Base-by-base conservation (phyloP, 2,329 filamentous ascomycete species). In the Cladorrhinum sp. region DNA sequence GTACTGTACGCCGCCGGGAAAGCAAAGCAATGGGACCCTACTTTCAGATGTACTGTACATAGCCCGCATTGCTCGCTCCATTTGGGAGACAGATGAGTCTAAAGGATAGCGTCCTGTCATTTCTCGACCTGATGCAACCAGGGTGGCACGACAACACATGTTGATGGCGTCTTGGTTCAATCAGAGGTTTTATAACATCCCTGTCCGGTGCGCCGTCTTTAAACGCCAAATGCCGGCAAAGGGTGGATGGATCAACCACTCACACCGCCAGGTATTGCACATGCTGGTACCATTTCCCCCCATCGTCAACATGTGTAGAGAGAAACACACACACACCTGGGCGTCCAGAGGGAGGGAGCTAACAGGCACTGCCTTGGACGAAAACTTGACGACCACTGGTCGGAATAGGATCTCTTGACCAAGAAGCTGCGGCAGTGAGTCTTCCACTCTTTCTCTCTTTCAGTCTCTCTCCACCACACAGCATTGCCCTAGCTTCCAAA, bases 11-110 rank as follows among this genome's bases (percentile, higher is more conserved):
- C 41, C 32, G 32, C 32, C 32, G 32, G 32, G 32, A 36, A 36
- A 36, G 32, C 32, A 36, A 8, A 36, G 7, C 12, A 36, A 10
- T 16, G 9, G 12, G 32, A 36, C 3, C 32, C 32, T 20, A 25
- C 36, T 45, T 18, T 45, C 16, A 16, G 41, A 45, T 45, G 59
- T n/a, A n/a, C n/a, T n/a, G n/a, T n/a, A n/a, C n/a, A n/a, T n/a
- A 27, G 24, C 48, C 57, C 59, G 59, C 59, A 56, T 53, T 54
- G 45, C 29, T 53, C 59, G 54, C 62, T 60, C 54, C 13, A 60
- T 60, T 27, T 41, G 54, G 59, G 32, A 36, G 32, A 16, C 32
- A 36, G 9, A 45, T 45, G 41, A 45, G 4, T 36, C 32, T 45
- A 22, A 16, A 41, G 36, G 36, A 41, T n/a, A 13, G 10, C 12